phyloP scores from a whole-genome alignment of 345 rosid genomes.

The Gossypium australe region DNA sequence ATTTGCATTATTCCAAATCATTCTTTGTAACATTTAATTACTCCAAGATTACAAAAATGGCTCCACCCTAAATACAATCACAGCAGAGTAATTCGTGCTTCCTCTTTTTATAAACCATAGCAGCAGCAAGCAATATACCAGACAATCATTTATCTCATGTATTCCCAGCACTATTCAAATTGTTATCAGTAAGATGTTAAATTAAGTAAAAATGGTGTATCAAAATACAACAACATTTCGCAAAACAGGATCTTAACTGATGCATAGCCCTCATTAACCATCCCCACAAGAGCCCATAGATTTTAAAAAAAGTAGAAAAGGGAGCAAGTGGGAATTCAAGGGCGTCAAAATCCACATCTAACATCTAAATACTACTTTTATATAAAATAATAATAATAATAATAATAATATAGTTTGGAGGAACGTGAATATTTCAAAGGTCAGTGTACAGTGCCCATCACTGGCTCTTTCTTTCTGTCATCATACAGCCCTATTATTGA shows the following conservation, averaged over 20 bases:
- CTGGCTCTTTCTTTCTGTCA: constrained; percentile 20
- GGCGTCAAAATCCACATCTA: background rate
- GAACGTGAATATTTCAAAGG: constrained; percentile 17
- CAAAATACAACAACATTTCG: too few species aligned
- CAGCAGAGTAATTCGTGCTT: too few species aligned
- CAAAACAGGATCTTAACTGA: background rate
- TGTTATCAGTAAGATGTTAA: too few species aligned
- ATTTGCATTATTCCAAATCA: too few species aligned
- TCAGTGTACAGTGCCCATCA: constrained; percentile 22
- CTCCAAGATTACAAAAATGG: too few species aligned
- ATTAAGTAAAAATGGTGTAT: too few species aligned
- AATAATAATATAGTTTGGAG: background rate
- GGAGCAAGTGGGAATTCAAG: background rate
- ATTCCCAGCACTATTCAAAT: background rate
- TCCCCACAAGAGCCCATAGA: background rate
- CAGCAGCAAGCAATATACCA: background rate
- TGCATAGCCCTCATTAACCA: background rate
- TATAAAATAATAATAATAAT: background rate
- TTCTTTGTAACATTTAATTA: too few species aligned
- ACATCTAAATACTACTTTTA: background rate
- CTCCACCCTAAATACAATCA: too few species aligned
- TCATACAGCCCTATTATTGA: constrained; percentile 40
- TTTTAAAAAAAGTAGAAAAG: background rate
- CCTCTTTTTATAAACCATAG: background rate
- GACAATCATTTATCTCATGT: background rate